Evolutionary conservation across 768 basidiomycete species (phyloP).

Genomic region (Leccinum variicolor): DNA sequence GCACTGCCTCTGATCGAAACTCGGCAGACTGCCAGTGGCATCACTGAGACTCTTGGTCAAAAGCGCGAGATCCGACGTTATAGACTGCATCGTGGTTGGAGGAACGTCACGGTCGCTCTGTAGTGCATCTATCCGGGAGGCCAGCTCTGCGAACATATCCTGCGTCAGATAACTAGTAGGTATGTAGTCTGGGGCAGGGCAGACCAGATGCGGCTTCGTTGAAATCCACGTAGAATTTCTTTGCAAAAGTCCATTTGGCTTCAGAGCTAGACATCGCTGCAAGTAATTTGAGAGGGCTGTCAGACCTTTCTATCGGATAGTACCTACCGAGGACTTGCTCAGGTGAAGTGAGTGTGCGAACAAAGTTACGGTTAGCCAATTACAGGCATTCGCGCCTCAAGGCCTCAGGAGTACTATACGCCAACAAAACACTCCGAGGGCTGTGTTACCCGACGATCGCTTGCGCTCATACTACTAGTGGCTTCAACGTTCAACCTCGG

Average conservation of each 20-base stretch:
- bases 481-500: background rate
- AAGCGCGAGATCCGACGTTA: conserved; percentile 52
- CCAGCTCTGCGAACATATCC: conserved; percentile 40
- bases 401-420: no score
- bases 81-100: conserved; percentile 37
- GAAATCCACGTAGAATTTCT: conserved; percentile 27
- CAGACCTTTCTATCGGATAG: no score
- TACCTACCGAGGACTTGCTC: no score
- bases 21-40: conserved; percentile 61
- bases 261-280: conserved; percentile 19
- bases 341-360: no score
- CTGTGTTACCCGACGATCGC: no score
- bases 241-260: conserved; percentile 28
- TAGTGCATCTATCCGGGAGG: conserved; percentile 41
- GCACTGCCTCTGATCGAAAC: conserved; percentile 72
- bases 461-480: background rate
- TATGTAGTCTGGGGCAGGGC: background rate
- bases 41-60: conserved; percentile 61
- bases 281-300: background rate
- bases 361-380: no score
- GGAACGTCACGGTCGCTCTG: conserved; percentile 30
- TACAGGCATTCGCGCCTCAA: no score
- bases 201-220: conserved; percentile 25
- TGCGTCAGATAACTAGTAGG: conserved; percentile 14
- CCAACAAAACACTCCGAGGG: no score